phyloP scores from a whole-genome alignment of 1,284 basidiomycete species.

The Fomitopsis schrenkii region DNA sequence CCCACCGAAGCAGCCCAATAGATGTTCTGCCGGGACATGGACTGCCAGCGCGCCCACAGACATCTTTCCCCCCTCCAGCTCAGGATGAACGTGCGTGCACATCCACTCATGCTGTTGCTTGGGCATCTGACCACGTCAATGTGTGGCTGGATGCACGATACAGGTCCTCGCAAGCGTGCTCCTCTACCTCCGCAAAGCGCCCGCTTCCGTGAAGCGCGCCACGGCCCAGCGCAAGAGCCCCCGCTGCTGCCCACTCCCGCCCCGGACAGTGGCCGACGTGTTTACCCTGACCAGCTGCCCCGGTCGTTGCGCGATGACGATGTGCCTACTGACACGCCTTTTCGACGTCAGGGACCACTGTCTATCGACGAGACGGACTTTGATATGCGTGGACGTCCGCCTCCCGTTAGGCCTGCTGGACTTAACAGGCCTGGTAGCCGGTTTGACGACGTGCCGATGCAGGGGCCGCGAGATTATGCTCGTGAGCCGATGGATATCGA shows the following conservation, averaged over 20 bases:
- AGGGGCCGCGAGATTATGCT: slow-evolving; percentile 4
- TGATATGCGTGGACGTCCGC: slow-evolving; percentile 5
- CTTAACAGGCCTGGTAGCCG: slow-evolving; percentile 11
- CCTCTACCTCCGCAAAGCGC: slow-evolving; percentile 35
- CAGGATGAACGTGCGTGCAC: slow-evolving; percentile 35
- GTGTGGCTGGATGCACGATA: slow-evolving; percentile 1
- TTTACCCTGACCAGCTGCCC: not conserved
- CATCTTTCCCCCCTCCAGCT: slow-evolving; percentile 15
- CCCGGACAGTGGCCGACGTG: not conserved
- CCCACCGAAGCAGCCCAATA: slow-evolving; percentile 14
- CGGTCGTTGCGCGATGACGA: not conserved
- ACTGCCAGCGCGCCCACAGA: slow-evolving; percentile 16
- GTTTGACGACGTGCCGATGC: slow-evolving; percentile 10
- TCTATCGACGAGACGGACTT: slow-evolving; percentile 8
- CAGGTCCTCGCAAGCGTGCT: slow-evolving; percentile 25
- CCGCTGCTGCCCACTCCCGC: slow-evolving; percentile 1
- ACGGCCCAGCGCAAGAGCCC: not conserved
- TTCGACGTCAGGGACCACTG: slow-evolving; percentile 12
- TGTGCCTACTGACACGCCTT: slow-evolving; percentile 11
- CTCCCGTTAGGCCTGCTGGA: slow-evolving; percentile 3
- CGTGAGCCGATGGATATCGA: slow-evolving; percentile 28
- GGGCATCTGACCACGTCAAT: slow-evolving; percentile 3
- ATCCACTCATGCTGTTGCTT: slow-evolving; percentile 21
- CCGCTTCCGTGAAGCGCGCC: slow-evolving; percentile 26
- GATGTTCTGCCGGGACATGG: slow-evolving; percentile 11